Evolutionary conservation across 225 moss, liverwort and hornwort species (phyloP).

Genomic region (Marchantia paleacea): DNA sequence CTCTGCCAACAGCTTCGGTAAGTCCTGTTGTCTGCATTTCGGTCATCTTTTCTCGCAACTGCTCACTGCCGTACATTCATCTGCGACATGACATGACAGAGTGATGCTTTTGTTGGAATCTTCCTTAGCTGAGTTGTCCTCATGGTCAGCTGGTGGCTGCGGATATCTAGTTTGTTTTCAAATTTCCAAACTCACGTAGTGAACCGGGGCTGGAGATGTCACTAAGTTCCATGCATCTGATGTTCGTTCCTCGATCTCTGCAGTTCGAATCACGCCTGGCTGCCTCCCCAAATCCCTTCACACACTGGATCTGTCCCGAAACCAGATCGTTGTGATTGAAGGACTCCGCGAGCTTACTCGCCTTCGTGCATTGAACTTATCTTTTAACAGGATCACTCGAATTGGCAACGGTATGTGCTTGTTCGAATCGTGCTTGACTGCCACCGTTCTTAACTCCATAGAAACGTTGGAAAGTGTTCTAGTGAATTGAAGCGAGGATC

Average conservation of each 20-base stretch:
- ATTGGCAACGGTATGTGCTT: constrained; percentile 79
- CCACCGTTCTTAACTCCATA: no score
- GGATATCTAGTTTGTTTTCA: no score
- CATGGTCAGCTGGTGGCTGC: no score
- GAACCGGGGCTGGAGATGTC: no score
- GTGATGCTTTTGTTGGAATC: no score
- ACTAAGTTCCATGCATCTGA: no score
- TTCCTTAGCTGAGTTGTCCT: no score
- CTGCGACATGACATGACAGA: no score
- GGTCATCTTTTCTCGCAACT: no score
- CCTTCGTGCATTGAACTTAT: constrained; percentile 76
- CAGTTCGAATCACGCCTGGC: constrained; percentile 75
- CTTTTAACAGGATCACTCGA: constrained; percentile 74
- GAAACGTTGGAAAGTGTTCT: background rate
- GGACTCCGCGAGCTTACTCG: constrained; percentile 79
- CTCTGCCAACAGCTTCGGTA: constrained; percentile 75
- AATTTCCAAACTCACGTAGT: no score
- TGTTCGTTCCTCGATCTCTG: background rate
- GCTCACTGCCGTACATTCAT: no score
- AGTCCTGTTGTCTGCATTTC: background rate
- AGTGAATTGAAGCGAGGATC: no score
- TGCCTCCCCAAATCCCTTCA: constrained; percentile 80
- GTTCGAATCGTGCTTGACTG: background rate
- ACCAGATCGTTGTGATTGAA: constrained; percentile 73
- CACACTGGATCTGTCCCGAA: constrained; percentile 79